Conservation (phyloP, 1,284 basidiomycete species). For the Leccinum pallidistipes region DNA sequence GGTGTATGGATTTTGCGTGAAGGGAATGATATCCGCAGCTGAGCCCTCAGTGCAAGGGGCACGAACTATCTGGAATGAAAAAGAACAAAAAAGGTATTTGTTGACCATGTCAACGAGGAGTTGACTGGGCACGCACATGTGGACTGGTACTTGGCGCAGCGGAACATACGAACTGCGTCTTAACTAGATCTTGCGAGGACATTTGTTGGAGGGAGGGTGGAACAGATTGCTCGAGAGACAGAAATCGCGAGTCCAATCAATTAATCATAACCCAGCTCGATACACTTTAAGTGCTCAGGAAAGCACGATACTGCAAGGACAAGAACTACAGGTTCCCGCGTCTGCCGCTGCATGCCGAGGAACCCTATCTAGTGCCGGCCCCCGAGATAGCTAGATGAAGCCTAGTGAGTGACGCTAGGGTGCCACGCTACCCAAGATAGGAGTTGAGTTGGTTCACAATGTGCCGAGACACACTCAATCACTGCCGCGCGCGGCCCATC, state of each 20-base stretch:
- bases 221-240: background rate
- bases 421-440: conserved; percentile 2
- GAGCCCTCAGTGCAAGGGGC: background rate
- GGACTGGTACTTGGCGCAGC: background rate
- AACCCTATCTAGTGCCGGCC: conserved; percentile 12
- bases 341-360: conserved; percentile 16
- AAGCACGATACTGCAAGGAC: conserved; percentile 5
- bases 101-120: background rate
- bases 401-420: background rate
- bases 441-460: background rate
- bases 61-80: background rate
- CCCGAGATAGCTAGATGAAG: background rate
- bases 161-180: conserved; percentile 5
- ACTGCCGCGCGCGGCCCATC: background rate
- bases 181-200: conserved; percentile 1
- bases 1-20: background rate
- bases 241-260: background rate
- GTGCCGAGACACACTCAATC: background rate
- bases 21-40: background rate
- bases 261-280: conserved; percentile 6
- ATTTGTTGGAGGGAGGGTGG: background rate
- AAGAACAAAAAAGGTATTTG: background rate
- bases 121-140: background rate
- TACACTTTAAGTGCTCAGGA: conserved; percentile 16
- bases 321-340: background rate